These are phyloP conservation scores for Phytopythium cucurbitacearum DNA, from an alignment of 352 stramenopile species.

Conservation along the genomic window DNA sequence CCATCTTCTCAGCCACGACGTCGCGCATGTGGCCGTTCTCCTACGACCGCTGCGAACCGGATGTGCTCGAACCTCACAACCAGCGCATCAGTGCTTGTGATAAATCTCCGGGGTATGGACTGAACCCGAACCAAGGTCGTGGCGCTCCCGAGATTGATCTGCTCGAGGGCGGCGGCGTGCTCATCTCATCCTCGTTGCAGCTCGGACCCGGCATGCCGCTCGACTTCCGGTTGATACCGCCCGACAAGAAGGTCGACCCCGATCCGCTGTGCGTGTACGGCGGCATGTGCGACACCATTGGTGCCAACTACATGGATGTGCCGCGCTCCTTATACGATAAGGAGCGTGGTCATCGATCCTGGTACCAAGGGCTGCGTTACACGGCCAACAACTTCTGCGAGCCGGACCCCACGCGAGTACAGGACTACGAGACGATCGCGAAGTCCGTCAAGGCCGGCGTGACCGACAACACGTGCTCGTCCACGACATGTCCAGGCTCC, in stretches of 20 bases:
- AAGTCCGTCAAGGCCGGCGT: constrained; percentile 30
- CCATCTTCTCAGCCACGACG: constrained; percentile 88
- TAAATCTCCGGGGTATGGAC: constrained; percentile 78
- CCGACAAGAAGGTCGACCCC: constrained; percentile 19
- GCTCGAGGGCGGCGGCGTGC: constrained; percentile 76
- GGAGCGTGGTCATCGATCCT: constrained; percentile 36
- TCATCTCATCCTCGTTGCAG: constrained; percentile 89
- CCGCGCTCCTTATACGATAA: constrained; percentile 32
- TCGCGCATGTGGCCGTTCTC: constrained; percentile 94
- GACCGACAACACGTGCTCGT: constrained; percentile 30
- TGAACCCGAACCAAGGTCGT: constrained; percentile 77
- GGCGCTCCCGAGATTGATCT: constrained; percentile 94
- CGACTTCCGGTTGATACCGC: constrained; percentile 41
- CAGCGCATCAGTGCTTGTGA: constrained; percentile 80
- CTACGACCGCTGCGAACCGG: constrained; percentile 82
- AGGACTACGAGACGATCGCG: constrained; percentile 20
- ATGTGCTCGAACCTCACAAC: constrained; percentile 25
- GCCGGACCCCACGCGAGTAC: constrained; percentile 12
- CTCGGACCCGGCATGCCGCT: constrained; percentile 62
- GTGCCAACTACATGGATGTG: constrained; percentile 39
- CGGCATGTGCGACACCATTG: constrained; percentile 29
- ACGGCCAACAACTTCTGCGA: constrained; percentile 36
- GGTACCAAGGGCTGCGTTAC: constrained; percentile 63
- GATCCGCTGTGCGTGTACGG: constrained; percentile 35
- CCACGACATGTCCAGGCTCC: constrained; percentile 26